A percentile compares a stretch with the other conserved stretches of the same genome.
Evolutionary conservation across 176 grass and related monocot species (phyloP).

Genomic region (Zoysia pacifica): DNA sequence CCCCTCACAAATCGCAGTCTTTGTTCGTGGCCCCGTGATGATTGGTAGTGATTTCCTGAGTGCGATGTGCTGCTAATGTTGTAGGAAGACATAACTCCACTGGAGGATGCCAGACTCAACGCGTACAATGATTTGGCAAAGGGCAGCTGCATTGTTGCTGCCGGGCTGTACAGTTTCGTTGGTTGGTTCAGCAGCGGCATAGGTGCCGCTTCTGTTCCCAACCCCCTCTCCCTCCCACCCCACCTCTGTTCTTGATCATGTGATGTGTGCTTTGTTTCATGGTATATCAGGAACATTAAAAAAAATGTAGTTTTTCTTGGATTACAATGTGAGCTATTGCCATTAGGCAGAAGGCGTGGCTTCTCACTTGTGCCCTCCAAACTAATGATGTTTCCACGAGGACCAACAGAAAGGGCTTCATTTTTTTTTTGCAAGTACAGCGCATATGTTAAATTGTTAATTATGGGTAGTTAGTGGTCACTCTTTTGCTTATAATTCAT

Average conservation of each 20-base stretch:
- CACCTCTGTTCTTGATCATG: not conserved
- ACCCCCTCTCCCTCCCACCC: not conserved
- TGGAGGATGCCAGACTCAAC: slow-evolving; percentile 4
- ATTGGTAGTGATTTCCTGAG: not conserved
- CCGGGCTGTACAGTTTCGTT: not conserved
- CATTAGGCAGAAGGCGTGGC: not conserved
- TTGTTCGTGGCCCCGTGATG: not conserved
- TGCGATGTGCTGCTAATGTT: not conserved
- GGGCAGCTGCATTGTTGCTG: too few species aligned
- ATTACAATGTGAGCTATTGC: not conserved
- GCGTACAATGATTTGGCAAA: not conserved
- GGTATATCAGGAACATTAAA: not conserved
- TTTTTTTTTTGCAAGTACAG: not conserved
- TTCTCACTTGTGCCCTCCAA: not conserved
- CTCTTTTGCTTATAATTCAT: not conserved
- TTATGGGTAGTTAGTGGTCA: not conserved
- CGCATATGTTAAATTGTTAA: not conserved
- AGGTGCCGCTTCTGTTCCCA: not conserved
- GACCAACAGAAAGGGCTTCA: not conserved
- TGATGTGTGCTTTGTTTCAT: not conserved
- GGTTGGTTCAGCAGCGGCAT: not conserved
- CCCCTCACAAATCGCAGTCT: not conserved
- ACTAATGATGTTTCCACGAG: slow-evolving; percentile 24
- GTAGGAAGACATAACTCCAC: slow-evolving; percentile 24
- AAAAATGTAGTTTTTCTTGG: not conserved